Base-by-base conservation (phyloP, 345 rosid genomes). In the Hibiscus trionum region DNA sequence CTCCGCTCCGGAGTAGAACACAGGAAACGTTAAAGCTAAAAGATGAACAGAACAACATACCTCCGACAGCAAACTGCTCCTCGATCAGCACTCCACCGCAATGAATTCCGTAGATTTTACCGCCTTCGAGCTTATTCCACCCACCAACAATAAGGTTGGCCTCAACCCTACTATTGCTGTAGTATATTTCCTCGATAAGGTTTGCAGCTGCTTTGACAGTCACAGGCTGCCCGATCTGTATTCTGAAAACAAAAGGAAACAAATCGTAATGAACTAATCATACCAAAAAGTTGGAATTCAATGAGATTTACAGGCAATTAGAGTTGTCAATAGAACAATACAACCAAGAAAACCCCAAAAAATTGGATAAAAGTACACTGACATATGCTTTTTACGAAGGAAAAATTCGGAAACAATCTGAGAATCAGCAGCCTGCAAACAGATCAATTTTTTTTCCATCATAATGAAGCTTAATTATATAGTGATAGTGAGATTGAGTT, bases 171-270 rank as follows among this genome's bases (percentile, higher is more conserved):
- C 4, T 29, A 29, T 95, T 95, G 69, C 80, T 88, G 66, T 95
- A 95, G 1, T 98, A 82, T 15, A 95, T 72, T 56, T 89, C 70
- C 86, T 98, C 85, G 33, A 85, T 80, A 52, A 95, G 98, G 78
- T 90, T 95, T 11, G 99, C 98, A 80, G 99, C 93, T 78, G 92
- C 98, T 83, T 95, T 95, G 29, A 92, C 98, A 39, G 99, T 90
- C 17, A 98, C 93, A 72, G 99, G 98, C 10, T 92, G 96, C 31
- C 96, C 99, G 26, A 85, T 81, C 82, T 95, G 97, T 72, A 90
- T 91, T 60, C 98, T 94, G 84, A 16, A 29, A 29, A 29, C 31
- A 2, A 29, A 29, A 91, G 84, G 16, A 29, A 29, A 29, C 31
- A 29, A 29, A 29, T 37, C 0, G 31, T 29, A 3, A 56, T 7